phyloP scores from a whole-genome alignment of 495 filamentous ascomycete species.

The Penicillium bovifimosum region DNA sequence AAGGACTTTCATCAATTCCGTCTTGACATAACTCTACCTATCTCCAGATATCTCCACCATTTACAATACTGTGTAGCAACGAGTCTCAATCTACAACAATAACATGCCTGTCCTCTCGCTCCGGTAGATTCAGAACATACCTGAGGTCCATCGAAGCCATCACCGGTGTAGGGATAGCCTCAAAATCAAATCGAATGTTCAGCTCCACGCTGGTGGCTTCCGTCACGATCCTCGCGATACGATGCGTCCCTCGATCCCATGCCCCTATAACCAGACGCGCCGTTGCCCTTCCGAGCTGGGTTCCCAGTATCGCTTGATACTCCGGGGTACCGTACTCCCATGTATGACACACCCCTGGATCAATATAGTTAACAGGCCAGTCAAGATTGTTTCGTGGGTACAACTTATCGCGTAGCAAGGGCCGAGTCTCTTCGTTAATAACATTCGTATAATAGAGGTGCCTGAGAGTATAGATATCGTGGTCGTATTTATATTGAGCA shows the following conservation, averaged over 20 bases:
- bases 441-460: background rate
- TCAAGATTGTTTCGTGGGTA: background rate
- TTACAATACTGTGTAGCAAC: too few relatives aligned
- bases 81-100: too few relatives aligned
- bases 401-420: background rate
- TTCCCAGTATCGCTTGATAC: background rate
- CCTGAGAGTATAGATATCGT: background rate
- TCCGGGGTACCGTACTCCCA: background rate
- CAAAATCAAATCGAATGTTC: constrained; percentile 1
- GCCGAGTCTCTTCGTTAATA: background rate
- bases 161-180: background rate
- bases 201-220: background rate
- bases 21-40: too few relatives aligned
- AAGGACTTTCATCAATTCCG: too few relatives aligned
- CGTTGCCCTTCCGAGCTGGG: background rate
- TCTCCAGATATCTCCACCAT: too few relatives aligned
- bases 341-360: too few relatives aligned
- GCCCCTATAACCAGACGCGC: background rate
- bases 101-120: too few relatives aligned
- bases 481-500: background rate
- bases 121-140: too few relatives aligned
- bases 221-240: background rate
- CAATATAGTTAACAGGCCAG: accelerated
- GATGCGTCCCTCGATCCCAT: background rate
- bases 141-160: too few relatives aligned